These are phyloP conservation scores for Trametes villosa DNA, from an alignment of 768 basidiomycete genomes.

Conservation along the genomic window DNA sequence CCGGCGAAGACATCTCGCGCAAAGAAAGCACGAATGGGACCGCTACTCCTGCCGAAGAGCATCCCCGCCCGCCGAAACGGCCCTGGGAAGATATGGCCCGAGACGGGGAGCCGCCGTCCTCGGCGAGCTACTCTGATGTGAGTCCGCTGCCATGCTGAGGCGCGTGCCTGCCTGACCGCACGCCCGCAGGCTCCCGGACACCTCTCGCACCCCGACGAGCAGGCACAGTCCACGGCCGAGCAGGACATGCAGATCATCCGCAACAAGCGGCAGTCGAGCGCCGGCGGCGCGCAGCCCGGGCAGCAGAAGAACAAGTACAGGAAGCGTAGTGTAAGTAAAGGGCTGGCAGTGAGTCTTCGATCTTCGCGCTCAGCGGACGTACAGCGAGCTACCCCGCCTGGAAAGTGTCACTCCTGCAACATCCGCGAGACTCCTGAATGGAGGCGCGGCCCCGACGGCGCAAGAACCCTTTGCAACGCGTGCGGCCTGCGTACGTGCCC, in stretches of 20 bases:
- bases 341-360: slow-evolving; percentile 25
- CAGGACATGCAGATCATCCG: slow-evolving; percentile 87
- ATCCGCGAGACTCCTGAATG: slow-evolving; percentile 90
- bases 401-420: slow-evolving; percentile 87
- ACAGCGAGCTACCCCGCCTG: slow-evolving; percentile 83
- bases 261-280: slow-evolving; percentile 74
- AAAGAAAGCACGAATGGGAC: slow-evolving; percentile 17
- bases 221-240: slow-evolving; percentile 68
- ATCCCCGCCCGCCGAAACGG: slow-evolving; percentile 65
- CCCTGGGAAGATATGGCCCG: slow-evolving; percentile 78
- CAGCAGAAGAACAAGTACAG: slow-evolving; percentile 81
- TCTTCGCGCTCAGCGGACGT: slow-evolving; percentile 24
- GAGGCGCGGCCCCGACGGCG: slow-evolving; percentile 84
- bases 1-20: slow-evolving; percentile 29
- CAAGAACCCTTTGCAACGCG: slow-evolving; percentile 82
- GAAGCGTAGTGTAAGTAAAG: slow-evolving; percentile 76
- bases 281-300: slow-evolving; percentile 49
- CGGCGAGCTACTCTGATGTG: slow-evolving; percentile 16
- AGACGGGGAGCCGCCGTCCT: slow-evolving; percentile 41
- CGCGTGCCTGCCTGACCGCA: slow-evolving; percentile 9
- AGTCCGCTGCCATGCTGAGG: background rate
- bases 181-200: slow-evolving; percentile 14
- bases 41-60: slow-evolving; percentile 46
- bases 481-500: slow-evolving; percentile 76
- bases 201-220: slow-evolving; percentile 23